phyloP scores from a whole-genome alignment of 768 basidiomycete genomes.

The Grammothele lineata region DNA sequence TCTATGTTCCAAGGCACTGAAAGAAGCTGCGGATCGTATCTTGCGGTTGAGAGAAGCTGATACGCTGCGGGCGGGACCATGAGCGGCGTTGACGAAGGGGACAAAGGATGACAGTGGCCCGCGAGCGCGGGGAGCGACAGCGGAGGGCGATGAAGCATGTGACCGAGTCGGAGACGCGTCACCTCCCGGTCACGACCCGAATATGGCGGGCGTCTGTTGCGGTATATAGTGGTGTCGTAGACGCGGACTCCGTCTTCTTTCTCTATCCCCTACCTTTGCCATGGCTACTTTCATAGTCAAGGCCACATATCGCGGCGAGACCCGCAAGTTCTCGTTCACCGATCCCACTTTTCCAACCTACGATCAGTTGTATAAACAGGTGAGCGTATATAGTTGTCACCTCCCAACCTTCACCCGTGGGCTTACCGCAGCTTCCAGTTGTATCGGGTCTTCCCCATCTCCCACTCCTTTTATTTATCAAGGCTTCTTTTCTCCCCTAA shows the following conservation, averaged over 20 bases:
- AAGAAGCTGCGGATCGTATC: slow-evolving; percentile 52
- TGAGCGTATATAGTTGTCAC: slow-evolving; percentile 36
- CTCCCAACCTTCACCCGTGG: neutral
- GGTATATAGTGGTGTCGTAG: slow-evolving; percentile 9
- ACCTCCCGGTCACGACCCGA: slow-evolving; percentile 15
- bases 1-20: slow-evolving; percentile 52
- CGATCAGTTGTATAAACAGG: slow-evolving; percentile 58
- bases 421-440: slow-evolving; percentile 41
- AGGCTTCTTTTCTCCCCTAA: slow-evolving; percentile 64
- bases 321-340: slow-evolving; percentile 59
- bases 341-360: slow-evolving; percentile 57
- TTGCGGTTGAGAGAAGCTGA: slow-evolving; percentile 47
- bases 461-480: slow-evolving; percentile 55
- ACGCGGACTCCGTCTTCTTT: slow-evolving; percentile 10
- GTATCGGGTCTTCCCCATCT: slow-evolving; percentile 64
- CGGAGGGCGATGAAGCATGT: slow-evolving; percentile 3
- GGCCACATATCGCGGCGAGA: slow-evolving; percentile 69
- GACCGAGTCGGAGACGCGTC: slow-evolving; percentile 12
- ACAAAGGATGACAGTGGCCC: too few species aligned
- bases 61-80: slow-evolving; percentile 6
- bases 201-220: slow-evolving; percentile 10
- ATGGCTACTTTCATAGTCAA: slow-evolving; percentile 69
- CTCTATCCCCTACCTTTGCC: slow-evolving; percentile 21
- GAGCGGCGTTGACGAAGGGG: too few species aligned
- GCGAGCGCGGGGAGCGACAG: too few species aligned